Percentiles rank a stretch among this genome's conserved stretches.
Conservation (phyloP, 768 basidiomycete species). For the Amanita molliuscula region DNA sequence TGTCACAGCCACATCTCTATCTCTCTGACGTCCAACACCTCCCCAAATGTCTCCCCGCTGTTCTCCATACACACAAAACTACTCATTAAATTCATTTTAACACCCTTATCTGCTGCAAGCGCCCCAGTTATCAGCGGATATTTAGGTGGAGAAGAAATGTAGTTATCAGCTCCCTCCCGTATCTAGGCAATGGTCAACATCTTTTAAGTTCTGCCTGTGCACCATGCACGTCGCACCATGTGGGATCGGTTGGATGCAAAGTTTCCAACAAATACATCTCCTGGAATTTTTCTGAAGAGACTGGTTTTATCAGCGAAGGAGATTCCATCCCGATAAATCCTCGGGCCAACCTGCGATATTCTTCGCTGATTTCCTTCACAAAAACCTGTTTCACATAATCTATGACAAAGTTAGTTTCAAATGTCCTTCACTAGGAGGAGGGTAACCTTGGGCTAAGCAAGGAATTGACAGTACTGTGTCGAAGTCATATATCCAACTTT, state of each 20-base stretch:
- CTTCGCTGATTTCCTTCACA: conserved; percentile 19
- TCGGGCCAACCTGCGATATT: conserved; percentile 32
- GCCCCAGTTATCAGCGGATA: conserved; percentile 10
- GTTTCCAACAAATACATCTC: conserved; percentile 35
- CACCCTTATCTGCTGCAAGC: conserved; percentile 5
- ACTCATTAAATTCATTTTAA: conserved; percentile 11
- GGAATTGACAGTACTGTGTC: conserved; percentile 46
- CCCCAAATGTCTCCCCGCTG: conserved; percentile 8
- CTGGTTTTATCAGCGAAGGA: conserved; percentile 20
- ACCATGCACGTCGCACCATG: conserved; percentile 57
- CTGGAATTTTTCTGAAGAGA: conserved; percentile 51
- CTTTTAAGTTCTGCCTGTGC: conserved; percentile 47
- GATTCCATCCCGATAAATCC: neutral
- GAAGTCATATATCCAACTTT: conserved; percentile 58
- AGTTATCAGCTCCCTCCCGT: conserved; percentile 24
- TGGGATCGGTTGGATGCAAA: conserved; percentile 73
- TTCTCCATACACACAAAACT: conserved; percentile 11
- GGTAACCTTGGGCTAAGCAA: conserved; percentile 38
- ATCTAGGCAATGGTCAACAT: conserved; percentile 32
- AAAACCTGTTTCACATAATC: conserved; percentile 41
- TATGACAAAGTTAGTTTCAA: conserved; percentile 13
- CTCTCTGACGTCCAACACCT: conserved; percentile 7
- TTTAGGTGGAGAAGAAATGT: conserved; percentile 9
- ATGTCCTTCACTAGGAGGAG: neutral
- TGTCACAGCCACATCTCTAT: conserved; percentile 3